Base-by-base conservation (phyloP, 257 asterid species). In the Fraxinus anomala region DNA sequence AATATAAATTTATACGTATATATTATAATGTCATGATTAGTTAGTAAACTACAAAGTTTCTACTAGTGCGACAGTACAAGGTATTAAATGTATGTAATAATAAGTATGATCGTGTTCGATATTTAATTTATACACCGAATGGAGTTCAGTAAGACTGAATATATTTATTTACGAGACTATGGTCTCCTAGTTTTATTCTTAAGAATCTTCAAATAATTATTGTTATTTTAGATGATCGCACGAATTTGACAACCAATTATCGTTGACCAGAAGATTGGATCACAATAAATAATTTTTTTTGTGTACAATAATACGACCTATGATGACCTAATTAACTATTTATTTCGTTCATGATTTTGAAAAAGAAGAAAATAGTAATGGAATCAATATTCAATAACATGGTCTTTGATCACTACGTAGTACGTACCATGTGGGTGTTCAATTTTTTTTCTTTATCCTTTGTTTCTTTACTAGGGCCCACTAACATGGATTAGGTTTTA, bases 401-500 rank as follows among this genome's bases (percentile, higher is more conserved):
- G 90, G 89, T 80, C 76, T 80, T 80, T 47, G 85, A 85, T 77
- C 78, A 83, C 85, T 33, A 4, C 36, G 44, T 8, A 9, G 44
- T 63, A 51, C 9, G 63, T 44, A 39, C 61, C 93, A 90, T 85
- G 95, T 87, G 94, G 81, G 74, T 40, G 76, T 73, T 81, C 40
- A 73, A 80, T 49, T 63, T 71, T 70, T 70, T 49, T 49, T 13
- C 6, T 51, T 51, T 17, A 17, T 14, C 16, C 4, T 49, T 14
- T 0, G 17, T 49, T 49, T 13, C 6, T 51, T 51, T 69, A 67
- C 21, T 51, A 90, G 93, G 93, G 36, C 89, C 91, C 80, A 87
- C 88, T 88, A 87, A 91, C 93, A 86, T 86, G 97, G 89, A 84
- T 69, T 86, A 76, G 70, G 86, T 68, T 42, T 69, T 33, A 31